A percentile compares a stretch with the other conserved stretches of the same genome.
These are phyloP conservation scores for Penicillium rolfsii DNA, from an alignment of 2,329 filamentous ascomycete species.

Conservation along the genomic window DNA sequence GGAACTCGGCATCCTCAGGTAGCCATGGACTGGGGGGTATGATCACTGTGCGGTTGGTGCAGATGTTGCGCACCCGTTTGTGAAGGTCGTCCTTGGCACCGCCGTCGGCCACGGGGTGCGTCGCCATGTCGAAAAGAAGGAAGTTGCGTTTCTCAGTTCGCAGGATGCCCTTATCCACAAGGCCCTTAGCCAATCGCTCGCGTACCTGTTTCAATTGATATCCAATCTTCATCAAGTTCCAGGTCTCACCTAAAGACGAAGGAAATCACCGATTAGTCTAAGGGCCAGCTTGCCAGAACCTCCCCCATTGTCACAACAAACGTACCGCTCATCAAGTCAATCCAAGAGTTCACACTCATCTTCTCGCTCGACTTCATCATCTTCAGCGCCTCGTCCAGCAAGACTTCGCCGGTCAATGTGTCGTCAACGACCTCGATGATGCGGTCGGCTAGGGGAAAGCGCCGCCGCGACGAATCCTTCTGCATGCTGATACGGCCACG, in stretches of 20 bases:
- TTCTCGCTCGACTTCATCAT: slow-evolving; percentile 99
- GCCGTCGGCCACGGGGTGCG: slow-evolving; percentile 93
- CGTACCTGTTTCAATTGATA: slow-evolving; percentile 99
- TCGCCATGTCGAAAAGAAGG: slow-evolving; percentile 99
- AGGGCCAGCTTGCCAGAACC: slow-evolving; percentile 1
- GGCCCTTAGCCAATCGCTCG: slow-evolving; percentile 92
- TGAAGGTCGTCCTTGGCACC: slow-evolving; percentile 98
- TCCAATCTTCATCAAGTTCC: slow-evolving; percentile 99
- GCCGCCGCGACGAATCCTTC: slow-evolving; percentile 87
- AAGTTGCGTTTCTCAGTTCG: slow-evolving; percentile 99
- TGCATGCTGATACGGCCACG: slow-evolving; percentile 97
- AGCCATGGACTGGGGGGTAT: slow-evolving; percentile 84
- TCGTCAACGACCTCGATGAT: slow-evolving; percentile 97
- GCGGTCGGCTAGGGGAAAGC: slow-evolving; percentile 89
- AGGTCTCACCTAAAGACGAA: slow-evolving; percentile 77
- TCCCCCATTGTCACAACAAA: slow-evolving; percentile 10
- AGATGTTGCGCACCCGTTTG: slow-evolving; percentile 85
- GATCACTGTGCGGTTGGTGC: slow-evolving; percentile 92
- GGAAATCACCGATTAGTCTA: slow-evolving; percentile 25
- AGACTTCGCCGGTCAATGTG: slow-evolving; percentile 91
- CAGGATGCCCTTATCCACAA: slow-evolving; percentile 98
- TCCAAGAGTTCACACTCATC: slow-evolving; percentile 99
- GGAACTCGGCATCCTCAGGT: slow-evolving; percentile 91
- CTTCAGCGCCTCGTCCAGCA: slow-evolving; percentile 96
- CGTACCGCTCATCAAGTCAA: slow-evolving; percentile 97